Percentiles rank a stretch among this genome's conserved stretches.
These are phyloP conservation scores for Gyromitra esculenta DNA, from an alignment of 2,329 filamentous ascomycete species.

Conservation along the genomic window DNA sequence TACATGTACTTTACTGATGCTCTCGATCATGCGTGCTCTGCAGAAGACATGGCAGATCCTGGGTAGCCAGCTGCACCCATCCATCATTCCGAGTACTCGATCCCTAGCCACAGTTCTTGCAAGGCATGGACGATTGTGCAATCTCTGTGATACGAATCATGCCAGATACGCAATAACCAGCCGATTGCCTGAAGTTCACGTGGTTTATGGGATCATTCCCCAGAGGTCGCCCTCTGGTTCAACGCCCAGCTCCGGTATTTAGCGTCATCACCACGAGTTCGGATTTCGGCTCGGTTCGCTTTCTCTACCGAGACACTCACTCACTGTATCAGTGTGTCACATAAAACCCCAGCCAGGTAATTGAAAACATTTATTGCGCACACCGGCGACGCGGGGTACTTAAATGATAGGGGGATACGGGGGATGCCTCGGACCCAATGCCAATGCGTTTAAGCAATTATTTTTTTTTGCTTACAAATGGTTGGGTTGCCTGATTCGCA, in stretches of 20 bases:
- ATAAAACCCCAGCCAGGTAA: background rate
- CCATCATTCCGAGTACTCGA: constrained; percentile 15
- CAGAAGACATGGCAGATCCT: background rate
- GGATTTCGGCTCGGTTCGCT: constrained; percentile 22
- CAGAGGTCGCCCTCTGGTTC: constrained; percentile 14
- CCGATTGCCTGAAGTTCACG: constrained; percentile 23
- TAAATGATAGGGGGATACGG: background rate
- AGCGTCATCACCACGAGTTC: constrained; percentile 10
- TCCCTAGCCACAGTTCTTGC: background rate
- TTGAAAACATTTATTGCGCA: background rate
- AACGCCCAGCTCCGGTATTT: background rate
- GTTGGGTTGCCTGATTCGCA: too few species aligned
- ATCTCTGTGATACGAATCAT: constrained; percentile 7
- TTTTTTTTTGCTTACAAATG: too few species aligned
- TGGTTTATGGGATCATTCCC: constrained; percentile 29
- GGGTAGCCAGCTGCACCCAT: background rate
- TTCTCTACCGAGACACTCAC: constrained; percentile 6
- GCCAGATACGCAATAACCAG: constrained; percentile 18
- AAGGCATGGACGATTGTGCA: constrained; percentile 3
- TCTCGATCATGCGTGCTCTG: background rate
- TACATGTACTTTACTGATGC: background rate
- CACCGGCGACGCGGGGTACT: background rate
- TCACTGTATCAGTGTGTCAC: background rate
- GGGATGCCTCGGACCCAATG: background rate
- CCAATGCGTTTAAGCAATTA: background rate